These are phyloP conservation scores for Turnera subulata DNA, from an alignment of 345 rosid species.

Conservation along the genomic window DNA sequence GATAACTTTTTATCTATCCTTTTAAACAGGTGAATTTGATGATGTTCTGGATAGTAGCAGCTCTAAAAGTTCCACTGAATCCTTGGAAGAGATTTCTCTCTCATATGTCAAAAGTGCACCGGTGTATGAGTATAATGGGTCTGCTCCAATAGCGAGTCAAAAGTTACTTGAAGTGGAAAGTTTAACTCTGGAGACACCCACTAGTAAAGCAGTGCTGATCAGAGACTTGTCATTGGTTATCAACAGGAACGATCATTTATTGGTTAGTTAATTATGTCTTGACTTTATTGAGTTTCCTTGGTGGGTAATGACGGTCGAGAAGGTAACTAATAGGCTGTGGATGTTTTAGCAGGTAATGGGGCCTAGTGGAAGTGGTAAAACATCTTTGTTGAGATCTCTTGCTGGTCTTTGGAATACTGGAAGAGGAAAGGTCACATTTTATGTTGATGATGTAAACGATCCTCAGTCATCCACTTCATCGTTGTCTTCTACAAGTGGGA, in stretches of 20 bases:
- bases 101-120: conserved; percentile 33
- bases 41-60: conserved; percentile 60
- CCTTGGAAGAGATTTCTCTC: conserved; percentile 52
- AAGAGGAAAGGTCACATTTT: conserved; percentile 76
- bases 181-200: conserved; percentile 75
- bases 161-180: conserved; percentile 57
- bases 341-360: conserved; percentile 66
- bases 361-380: conserved; percentile 95
- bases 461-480: conserved; percentile 20
- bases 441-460: conserved; percentile 40
- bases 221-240: conserved; percentile 55
- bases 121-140: conserved; percentile 51
- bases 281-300: conserved; percentile 15
- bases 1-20: neutral
- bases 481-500: conserved; percentile 15
- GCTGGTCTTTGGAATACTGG: conserved; percentile 95
- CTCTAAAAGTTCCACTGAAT: conserved; percentile 35
- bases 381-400: conserved; percentile 85
- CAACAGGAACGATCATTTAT: conserved; percentile 59
- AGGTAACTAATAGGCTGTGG: conserved; percentile 11
- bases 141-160: conserved; percentile 24
- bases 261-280: conserved; percentile 50
- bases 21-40: conserved; percentile 86
- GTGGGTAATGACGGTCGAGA: conserved; percentile 9
- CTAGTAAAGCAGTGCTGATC: conserved; percentile 62